Evolutionary conservation across 2,329 filamentous ascomycete genomes (phyloP).

Genomic region (Fusarium newnesense): DNA sequence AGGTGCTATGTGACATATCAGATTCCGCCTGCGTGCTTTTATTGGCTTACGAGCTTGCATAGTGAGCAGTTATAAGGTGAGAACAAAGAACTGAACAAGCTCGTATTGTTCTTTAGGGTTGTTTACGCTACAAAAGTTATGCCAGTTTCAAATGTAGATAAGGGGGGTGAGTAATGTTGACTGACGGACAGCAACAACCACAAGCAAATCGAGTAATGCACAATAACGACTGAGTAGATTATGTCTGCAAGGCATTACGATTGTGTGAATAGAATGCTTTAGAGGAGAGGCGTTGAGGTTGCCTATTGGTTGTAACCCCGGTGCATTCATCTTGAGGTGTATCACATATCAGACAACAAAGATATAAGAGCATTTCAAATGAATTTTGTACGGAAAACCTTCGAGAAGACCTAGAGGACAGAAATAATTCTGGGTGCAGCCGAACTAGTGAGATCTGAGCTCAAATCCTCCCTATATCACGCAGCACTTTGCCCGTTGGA

Average conservation of each 20-base stretch:
- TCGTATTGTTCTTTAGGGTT: too few species aligned
- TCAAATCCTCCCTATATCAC: slow-evolving; percentile 35
- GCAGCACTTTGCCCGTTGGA: slow-evolving; percentile 30
- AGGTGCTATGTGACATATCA: slow-evolving; percentile 5
- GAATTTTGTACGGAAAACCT: slow-evolving; percentile 47
- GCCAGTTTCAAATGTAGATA: neutral
- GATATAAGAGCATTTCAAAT: slow-evolving; percentile 42
- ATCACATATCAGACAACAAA: neutral
- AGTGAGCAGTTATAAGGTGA: neutral
- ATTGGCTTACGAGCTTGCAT: neutral
- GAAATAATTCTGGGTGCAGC: slow-evolving; percentile 43
- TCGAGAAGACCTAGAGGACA: slow-evolving; percentile 47
- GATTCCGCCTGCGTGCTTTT: neutral
- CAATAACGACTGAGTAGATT: neutral
- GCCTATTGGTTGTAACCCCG: too few species aligned
- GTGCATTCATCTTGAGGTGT: neutral
- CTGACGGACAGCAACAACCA: neutral
- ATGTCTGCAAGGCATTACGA: too few species aligned
- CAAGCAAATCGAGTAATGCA: neutral
- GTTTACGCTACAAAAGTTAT: neutral
- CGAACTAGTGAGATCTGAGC: slow-evolving; percentile 42
- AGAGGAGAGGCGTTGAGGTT: neutral
- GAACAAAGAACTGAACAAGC: neutral
- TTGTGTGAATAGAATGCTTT: neutral
- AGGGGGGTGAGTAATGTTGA: neutral